phyloP scores from a whole-genome alignment of 306 rosid species.

The Trifolium subterraneum region DNA sequence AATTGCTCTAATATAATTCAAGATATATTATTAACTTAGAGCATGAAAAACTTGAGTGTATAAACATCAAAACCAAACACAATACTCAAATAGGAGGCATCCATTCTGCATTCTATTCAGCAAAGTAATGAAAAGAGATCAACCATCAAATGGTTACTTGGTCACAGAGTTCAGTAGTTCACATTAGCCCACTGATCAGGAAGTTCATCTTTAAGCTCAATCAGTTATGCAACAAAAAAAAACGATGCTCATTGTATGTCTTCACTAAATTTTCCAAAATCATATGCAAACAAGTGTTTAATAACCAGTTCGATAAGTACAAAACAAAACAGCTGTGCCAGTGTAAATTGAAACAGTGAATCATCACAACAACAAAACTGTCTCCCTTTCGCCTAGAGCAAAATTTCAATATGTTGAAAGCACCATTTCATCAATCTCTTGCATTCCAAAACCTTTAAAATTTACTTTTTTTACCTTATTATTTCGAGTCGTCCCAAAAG shows the following conservation, averaged over 20 bases:
- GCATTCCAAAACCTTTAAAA: conserved; percentile 13
- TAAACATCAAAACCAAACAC: conserved; percentile 12
- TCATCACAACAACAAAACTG: background rate
- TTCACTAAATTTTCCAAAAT: background rate
- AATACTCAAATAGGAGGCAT: conserved; percentile 16
- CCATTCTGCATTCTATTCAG: background rate
- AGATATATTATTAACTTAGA: conserved; percentile 28
- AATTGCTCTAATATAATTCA: background rate
- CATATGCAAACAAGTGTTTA: background rate
- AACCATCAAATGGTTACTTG: conserved; percentile 1
- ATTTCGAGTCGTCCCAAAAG: conserved; percentile 88
- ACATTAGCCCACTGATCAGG: conserved; percentile 3
- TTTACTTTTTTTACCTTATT: conserved; percentile 68
- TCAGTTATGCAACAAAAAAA: conserved; percentile 6
- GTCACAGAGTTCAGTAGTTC: background rate
- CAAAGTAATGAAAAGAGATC: conserved; percentile 10
- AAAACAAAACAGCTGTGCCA: background rate
- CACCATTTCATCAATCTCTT: conserved; percentile 3
- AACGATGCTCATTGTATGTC: background rate
- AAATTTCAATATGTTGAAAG: conserved; percentile 28
- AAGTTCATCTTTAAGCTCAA: conserved; percentile 25
- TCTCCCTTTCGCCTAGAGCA: conserved; percentile 1
- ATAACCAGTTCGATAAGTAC: background rate
- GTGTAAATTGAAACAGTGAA: background rate
- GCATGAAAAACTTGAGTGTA: background rate